Percentiles rank a stretch among this genome's conserved stretches.
Conservation (phyloP, 75 land plant species). For the Pinus albicaulis region DNA sequence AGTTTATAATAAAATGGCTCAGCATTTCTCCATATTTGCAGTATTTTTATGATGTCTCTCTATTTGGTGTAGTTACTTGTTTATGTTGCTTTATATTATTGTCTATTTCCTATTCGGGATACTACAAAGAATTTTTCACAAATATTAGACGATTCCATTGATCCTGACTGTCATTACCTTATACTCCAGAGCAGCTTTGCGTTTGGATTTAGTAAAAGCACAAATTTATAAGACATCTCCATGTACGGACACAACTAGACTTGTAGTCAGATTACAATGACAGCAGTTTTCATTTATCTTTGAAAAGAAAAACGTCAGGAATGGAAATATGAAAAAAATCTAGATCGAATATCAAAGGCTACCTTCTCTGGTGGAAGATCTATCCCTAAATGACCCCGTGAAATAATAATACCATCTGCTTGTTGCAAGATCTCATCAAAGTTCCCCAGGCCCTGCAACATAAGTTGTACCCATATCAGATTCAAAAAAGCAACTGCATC, state of each 20-base stretch:
- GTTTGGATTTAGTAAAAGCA: background rate
- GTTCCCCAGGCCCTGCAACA: constrained; percentile 62
- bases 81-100: too few species aligned
- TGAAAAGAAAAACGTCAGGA: background rate
- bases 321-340: background rate
- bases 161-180: too few species aligned
- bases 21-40: too few species aligned
- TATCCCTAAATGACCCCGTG: too few species aligned
- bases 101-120: too few species aligned
- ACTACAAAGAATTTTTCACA: too few species aligned
- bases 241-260: background rate
- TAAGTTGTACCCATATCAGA: background rate
- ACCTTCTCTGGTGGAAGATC: constrained; percentile 38
- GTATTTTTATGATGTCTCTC: too few species aligned
- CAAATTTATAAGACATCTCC: background rate
- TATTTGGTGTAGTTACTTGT: too few species aligned
- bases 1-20: too few species aligned
- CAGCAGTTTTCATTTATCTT: background rate
- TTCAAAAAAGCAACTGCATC: background rate
- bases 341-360: background rate
- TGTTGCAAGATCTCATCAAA: constrained; percentile 89
- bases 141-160: too few species aligned
- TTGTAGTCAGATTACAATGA: background rate
- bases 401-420: constrained; percentile 60
- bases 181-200: too few species aligned